These are phyloP conservation scores for Penicillium sp. DNA, from an alignment of 2,329 filamentous ascomycete genomes.

Conservation along the genomic window DNA sequence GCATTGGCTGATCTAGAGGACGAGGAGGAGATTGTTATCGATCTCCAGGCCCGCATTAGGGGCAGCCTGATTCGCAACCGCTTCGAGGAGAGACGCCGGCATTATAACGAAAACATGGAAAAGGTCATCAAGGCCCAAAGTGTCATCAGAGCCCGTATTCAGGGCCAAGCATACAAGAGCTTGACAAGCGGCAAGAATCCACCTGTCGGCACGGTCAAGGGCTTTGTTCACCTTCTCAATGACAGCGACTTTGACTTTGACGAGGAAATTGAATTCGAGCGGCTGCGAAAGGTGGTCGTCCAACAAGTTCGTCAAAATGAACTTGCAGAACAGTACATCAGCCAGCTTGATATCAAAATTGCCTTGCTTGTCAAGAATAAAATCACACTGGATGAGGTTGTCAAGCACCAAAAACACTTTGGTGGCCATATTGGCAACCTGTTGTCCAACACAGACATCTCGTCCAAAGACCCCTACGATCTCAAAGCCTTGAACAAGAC, in stretches of 20 bases:
- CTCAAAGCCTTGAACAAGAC: slow-evolving; percentile 97
- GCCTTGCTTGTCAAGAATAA: slow-evolving; percentile 98
- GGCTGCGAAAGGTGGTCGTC: slow-evolving; percentile 91
- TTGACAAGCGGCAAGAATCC: slow-evolving; percentile 95
- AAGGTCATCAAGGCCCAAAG: slow-evolving; percentile 99
- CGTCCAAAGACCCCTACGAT: slow-evolving; percentile 89
- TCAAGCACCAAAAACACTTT: slow-evolving; percentile 94
- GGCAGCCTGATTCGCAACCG: slow-evolving; percentile 71
- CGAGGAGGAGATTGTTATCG: slow-evolving; percentile 74
- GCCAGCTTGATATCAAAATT: slow-evolving; percentile 98
- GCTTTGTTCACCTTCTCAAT: slow-evolving; percentile 95
- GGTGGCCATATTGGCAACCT: slow-evolving; percentile 84
- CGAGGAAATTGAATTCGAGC: slow-evolving; percentile 95
- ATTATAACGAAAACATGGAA: slow-evolving; percentile 96
- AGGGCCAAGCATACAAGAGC: slow-evolving; percentile 97
- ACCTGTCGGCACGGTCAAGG: slow-evolving; percentile 93
- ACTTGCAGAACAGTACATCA: slow-evolving; percentile 95
- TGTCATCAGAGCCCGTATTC: slow-evolving; percentile 89
- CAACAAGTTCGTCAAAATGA: slow-evolving; percentile 98
- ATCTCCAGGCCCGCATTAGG: slow-evolving; percentile 72
- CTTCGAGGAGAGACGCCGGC: slow-evolving; percentile 83
- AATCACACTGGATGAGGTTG: slow-evolving; percentile 96
- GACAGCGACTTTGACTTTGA: slow-evolving; percentile 99
- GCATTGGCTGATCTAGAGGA: slow-evolving; percentile 77
- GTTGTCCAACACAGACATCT: slow-evolving; percentile 83